Evolutionary conservation across 352 stramenopile species (phyloP).

Genomic region (Globisporangium takayamanum): DNA sequence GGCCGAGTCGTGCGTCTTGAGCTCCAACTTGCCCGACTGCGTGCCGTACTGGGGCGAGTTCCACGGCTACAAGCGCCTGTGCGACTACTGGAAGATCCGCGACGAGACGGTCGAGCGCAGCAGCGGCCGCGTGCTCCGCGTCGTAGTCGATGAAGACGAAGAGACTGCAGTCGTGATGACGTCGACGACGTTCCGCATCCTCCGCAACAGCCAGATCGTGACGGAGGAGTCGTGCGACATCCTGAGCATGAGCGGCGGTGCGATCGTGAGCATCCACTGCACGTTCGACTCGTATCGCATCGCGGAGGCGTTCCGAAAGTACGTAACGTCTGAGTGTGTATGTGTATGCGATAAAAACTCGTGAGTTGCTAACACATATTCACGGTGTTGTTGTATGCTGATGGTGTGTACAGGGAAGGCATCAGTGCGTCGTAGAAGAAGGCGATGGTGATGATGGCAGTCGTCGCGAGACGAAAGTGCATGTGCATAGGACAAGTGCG

Average conservation of each 20-base stretch:
- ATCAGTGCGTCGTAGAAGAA: slow-evolving; percentile 65
- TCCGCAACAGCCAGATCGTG: slow-evolving; percentile 82
- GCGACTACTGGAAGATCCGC: slow-evolving; percentile 85
- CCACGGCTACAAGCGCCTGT: slow-evolving; percentile 82
- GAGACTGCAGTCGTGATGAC: slow-evolving; percentile 86
- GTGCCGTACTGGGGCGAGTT: slow-evolving; percentile 87
- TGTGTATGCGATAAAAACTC: not conserved
- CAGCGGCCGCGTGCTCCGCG: slow-evolving; percentile 71
- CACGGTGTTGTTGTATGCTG: not conserved
- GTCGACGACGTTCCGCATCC: slow-evolving; percentile 79
- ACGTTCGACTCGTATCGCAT: slow-evolving; percentile 86
- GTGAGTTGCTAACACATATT: not conserved
- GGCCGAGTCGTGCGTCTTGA: slow-evolving; percentile 63
- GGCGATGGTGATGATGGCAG: not conserved
- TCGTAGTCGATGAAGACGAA: slow-evolving; percentile 82
- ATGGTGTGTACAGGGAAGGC: slow-evolving; percentile 36
- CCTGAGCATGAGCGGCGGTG: slow-evolving; percentile 61
- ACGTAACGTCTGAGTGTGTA: slow-evolving; percentile 21
- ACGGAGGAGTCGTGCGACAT: slow-evolving; percentile 86
- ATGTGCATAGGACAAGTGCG: too few species aligned
- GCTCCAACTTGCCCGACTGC: slow-evolving; percentile 79
- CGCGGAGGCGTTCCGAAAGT: slow-evolving; percentile 81
- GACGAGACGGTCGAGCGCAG: slow-evolving; percentile 83
- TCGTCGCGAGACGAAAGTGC: not conserved
- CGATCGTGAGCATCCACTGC: slow-evolving; percentile 81